phyloP scores from a whole-genome alignment of 257 asterid genomes.

The Nicotiana sylvestris region DNA sequence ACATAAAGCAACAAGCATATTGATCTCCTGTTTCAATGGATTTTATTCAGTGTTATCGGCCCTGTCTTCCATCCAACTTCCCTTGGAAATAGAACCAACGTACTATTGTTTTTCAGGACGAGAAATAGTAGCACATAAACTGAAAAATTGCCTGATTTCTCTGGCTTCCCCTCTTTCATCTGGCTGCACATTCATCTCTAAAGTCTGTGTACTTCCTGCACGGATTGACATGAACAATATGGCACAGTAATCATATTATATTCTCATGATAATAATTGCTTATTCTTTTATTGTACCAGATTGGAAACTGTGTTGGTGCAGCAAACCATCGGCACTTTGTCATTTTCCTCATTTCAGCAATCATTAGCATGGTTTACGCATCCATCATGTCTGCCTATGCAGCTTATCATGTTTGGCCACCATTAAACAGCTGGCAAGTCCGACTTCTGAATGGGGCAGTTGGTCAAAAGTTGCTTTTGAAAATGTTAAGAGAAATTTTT shows the following conservation, averaged over 20 bases:
- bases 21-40: too few relatives aligned
- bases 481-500: slow-evolving; percentile 37
- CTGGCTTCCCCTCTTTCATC: slow-evolving; percentile 3
- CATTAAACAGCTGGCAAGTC: slow-evolving; percentile 25
- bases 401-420: slow-evolving; percentile 51
- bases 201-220: neutral
- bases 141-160: slow-evolving; percentile 1
- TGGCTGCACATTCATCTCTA: neutral
- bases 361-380: slow-evolving; percentile 50
- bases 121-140: neutral
- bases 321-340: slow-evolving; percentile 73
- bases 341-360: slow-evolving; percentile 73
- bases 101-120: neutral
- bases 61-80: neutral
- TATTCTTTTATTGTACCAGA: slow-evolving; percentile 38
- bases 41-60: neutral
- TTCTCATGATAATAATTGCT: slow-evolving; percentile 1
- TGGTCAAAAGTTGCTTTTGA: slow-evolving; percentile 26
- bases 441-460: slow-evolving; percentile 21
- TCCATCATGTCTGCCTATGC: slow-evolving; percentile 54
- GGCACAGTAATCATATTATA: neutral
- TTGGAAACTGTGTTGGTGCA: slow-evolving; percentile 92
- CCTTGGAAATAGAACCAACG: neutral
- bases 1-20: too few relatives aligned
- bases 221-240: neutral